phyloP scores from a whole-genome alignment of 129 eudicot species.

The Lonicera japonica region DNA sequence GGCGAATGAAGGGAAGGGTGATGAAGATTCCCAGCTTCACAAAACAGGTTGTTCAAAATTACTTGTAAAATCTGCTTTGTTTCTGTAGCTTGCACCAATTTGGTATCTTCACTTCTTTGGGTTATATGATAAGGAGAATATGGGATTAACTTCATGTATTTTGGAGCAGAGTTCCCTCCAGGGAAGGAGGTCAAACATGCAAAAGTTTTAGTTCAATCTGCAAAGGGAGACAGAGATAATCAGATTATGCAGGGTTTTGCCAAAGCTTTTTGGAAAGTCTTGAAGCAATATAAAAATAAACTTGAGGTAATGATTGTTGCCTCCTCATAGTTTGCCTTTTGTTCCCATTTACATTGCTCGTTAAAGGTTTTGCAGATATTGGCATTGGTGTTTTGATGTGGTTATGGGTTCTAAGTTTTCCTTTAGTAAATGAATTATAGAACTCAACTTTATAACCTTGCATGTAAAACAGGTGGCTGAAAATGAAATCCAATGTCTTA shows the following conservation, averaged over 20 bases:
- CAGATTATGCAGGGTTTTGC: constrained; percentile 50
- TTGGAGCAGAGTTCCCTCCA: constrained; percentile 24
- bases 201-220: constrained; percentile 16
- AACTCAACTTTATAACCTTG: neutral
- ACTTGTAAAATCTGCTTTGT: neutral
- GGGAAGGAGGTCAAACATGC: constrained; percentile 21
- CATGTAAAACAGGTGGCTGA: constrained; percentile 34
- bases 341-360: neutral
- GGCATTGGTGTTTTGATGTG: neutral
- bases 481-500: constrained; percentile 28
- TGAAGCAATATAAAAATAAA: constrained; percentile 64
- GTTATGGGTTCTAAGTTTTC: neutral
- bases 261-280: constrained; percentile 63
- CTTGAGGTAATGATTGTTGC: constrained; percentile 38
- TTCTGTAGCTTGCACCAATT: constrained; percentile 2
- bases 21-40: constrained; percentile 13
- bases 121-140: constrained; percentile 4
- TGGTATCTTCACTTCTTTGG: neutral
- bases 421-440: neutral
- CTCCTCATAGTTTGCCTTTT: neutral
- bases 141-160: constrained; percentile 8
- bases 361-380: neutral
- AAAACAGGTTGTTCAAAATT: constrained; percentile 34
- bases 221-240: constrained; percentile 37
- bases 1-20: constrained; percentile 28